These are phyloP conservation scores for Suillus fuscotomentosus DNA, from an alignment of 768 basidiomycete genomes.

Conservation along the genomic window DNA sequence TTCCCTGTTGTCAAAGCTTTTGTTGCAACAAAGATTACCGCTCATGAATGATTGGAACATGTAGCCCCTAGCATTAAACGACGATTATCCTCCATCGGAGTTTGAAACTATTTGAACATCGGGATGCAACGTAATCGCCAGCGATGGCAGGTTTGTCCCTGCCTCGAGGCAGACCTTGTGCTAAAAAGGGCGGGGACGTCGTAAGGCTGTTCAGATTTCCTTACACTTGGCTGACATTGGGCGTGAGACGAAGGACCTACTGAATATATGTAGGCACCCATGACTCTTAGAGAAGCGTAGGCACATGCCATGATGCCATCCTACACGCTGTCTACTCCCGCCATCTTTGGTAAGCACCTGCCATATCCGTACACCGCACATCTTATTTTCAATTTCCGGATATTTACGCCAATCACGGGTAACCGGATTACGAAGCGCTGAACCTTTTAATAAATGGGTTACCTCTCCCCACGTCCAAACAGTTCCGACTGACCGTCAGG, in stretches of 20 bases:
- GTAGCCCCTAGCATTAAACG: background rate
- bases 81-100: background rate
- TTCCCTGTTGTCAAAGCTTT: background rate
- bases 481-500: background rate
- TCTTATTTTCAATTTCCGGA: background rate
- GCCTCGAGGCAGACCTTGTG: constrained; percentile 14
- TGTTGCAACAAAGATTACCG: background rate
- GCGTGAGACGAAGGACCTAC: background rate
- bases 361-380: constrained; percentile 1
- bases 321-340: constrained; percentile 18
- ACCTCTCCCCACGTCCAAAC: background rate
- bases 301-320: constrained; percentile 13
- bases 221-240: background rate
- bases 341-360: constrained; percentile 15
- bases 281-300: constrained; percentile 4
- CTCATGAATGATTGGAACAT: background rate
- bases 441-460: constrained; percentile 3
- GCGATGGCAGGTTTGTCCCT: constrained; percentile 1
- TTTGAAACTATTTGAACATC: background rate
- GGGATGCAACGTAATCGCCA: background rate
- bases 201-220: background rate
- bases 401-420: constrained; percentile 1
- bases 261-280: background rate
- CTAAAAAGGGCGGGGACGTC: background rate
- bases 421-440: constrained; percentile 3